phyloP scores from a whole-genome alignment of 345 rosid genomes.

The Citrus trifoliata region DNA sequence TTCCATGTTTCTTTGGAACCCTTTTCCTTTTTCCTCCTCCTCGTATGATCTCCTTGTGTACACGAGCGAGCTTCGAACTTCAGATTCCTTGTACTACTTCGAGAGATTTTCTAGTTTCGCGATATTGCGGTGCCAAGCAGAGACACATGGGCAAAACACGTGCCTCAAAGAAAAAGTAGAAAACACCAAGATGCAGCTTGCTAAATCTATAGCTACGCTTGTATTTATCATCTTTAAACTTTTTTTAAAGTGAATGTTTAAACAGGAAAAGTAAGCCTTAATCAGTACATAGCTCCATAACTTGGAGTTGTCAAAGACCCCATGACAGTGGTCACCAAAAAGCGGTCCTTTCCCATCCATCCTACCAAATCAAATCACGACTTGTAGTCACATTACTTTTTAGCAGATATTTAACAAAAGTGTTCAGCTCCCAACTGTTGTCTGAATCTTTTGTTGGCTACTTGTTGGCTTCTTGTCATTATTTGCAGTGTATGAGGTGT shows the following conservation, averaged over 20 bases:
- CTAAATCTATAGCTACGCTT: not conserved
- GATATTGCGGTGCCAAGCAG: no score
- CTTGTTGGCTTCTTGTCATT: not conserved
- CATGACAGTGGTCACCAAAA: not conserved
- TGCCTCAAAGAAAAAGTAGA: no score
- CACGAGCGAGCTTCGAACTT: not conserved
- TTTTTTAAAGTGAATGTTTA: not conserved
- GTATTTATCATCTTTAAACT: not conserved
- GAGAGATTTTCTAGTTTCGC: no score
- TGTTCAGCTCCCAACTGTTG: not conserved
- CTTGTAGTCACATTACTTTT: no score
- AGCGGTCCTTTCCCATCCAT: not conserved
- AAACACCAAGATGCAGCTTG: not conserved
- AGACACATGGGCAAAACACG: no score
- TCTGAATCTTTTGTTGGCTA: not conserved
- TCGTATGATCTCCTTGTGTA: no score
- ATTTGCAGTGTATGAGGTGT: constrained; percentile 67
- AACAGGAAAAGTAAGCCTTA: not conserved
- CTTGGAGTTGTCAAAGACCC: not conserved
- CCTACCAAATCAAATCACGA: not conserved
- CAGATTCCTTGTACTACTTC: not conserved
- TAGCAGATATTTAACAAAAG: no score
- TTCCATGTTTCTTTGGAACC: not conserved
- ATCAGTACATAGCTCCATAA: not conserved
- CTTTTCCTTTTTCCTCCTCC: not conserved